Evolutionary conservation across 495 filamentous ascomycete genomes (phyloP).

Genomic region (Hyaloscypha hepaticicola): DNA sequence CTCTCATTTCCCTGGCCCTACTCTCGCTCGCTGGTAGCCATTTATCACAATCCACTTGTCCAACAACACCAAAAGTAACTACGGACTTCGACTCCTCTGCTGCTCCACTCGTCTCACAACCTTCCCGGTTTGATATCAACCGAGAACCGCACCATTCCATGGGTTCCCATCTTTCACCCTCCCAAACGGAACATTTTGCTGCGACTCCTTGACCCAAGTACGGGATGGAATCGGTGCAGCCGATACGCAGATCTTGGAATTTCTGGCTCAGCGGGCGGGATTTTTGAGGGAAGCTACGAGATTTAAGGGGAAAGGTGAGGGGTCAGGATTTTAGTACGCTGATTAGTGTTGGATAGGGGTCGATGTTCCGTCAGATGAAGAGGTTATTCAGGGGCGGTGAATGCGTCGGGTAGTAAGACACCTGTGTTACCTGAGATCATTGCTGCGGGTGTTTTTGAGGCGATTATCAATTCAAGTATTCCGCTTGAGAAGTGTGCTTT

Average conservation of each 20-base stretch:
- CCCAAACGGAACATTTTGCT: constrained; percentile 5
- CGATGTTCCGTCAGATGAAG: constrained; percentile 4
- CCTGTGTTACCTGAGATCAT: constrained; percentile 1
- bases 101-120: no score
- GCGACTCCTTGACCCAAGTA: background rate
- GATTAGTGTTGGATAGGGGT: background rate
- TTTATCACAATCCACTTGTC: no score
- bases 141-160: no score
- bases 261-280: background rate
- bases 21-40: no score
- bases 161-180: constrained; percentile 2
- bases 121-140: no score
- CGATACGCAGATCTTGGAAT: background rate
- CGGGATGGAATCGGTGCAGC: background rate
- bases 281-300: constrained; percentile 4
- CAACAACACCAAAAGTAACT: no score
- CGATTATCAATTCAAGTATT: constrained; percentile 6
- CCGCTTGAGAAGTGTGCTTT: constrained; percentile 12
- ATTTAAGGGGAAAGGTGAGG: background rate
- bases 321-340: background rate
- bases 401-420: background rate
- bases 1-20: no score
- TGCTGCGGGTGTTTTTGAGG: constrained; percentile 2
- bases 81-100: no score
- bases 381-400: constrained; percentile 6